Evolutionary conservation across 352 stramenopile genomes (phyloP).

Genomic region (Albugo laibachii): DNA sequence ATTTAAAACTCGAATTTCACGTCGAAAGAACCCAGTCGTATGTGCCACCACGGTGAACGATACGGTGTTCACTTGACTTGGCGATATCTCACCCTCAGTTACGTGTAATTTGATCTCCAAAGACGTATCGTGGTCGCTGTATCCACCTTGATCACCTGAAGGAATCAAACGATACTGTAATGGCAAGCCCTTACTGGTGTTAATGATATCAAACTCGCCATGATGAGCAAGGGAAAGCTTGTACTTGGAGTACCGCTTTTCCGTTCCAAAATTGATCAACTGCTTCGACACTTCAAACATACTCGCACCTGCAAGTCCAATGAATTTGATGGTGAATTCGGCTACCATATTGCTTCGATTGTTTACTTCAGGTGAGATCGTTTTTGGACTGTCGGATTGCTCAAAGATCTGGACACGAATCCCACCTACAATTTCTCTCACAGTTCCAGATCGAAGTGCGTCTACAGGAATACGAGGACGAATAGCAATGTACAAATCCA

Average conservation of each 20-base stretch:
- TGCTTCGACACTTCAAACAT: slow-evolving; percentile 40
- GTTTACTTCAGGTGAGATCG: slow-evolving; percentile 12
- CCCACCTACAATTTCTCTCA: slow-evolving; percentile 61
- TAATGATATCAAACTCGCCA: slow-evolving; percentile 55
- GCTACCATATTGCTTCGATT: slow-evolving; percentile 54
- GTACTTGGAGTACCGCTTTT: slow-evolving; percentile 18
- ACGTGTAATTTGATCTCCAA: slow-evolving; percentile 45
- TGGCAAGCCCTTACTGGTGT: slow-evolving; percentile 62
- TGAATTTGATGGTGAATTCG: slow-evolving; percentile 80
- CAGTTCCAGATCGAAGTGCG: slow-evolving; percentile 56
- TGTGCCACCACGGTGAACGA: slow-evolving; percentile 43
- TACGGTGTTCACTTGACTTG: slow-evolving; percentile 30
- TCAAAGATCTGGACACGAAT: slow-evolving; percentile 74
- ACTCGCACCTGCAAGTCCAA: slow-evolving; percentile 61
- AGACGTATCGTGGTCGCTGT: slow-evolving; percentile 60
- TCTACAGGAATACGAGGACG: slow-evolving; percentile 57
- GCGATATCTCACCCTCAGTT: slow-evolving; percentile 47
- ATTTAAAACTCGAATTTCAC: slow-evolving; percentile 70
- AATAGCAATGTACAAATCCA: slow-evolving; percentile 66
- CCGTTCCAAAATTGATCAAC: slow-evolving; percentile 59
- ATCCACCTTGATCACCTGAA: slow-evolving; percentile 28
- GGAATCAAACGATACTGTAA: slow-evolving; percentile 59
- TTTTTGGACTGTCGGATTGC: not conserved
- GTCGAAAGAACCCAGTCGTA: slow-evolving; percentile 53
- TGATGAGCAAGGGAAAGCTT: slow-evolving; percentile 13